These are phyloP conservation scores for Malus hybrid DNA, from an alignment of 331 rosid genomes.

Conservation along the genomic window DNA sequence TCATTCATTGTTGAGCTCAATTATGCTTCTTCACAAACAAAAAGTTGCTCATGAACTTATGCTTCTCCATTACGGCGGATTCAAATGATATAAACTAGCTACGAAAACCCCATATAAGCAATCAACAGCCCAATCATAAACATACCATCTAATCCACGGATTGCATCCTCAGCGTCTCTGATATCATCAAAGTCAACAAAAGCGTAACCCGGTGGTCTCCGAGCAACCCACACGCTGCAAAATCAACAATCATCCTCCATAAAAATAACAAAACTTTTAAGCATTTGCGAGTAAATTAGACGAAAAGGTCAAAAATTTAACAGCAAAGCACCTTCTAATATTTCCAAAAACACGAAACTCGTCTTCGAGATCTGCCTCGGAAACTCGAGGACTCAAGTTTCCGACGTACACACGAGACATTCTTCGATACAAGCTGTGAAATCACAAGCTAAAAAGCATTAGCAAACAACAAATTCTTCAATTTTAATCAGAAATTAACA, in stretches of 20 bases:
- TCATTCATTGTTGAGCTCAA: neutral
- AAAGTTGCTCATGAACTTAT: neutral
- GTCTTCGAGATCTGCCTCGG: slow-evolving; percentile 89
- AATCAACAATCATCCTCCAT: neutral
- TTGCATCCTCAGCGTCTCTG: slow-evolving; percentile 91
- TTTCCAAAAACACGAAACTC: slow-evolving; percentile 88
- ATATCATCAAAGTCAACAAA: slow-evolving; percentile 90
- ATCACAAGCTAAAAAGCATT: neutral
- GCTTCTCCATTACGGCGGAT: neutral
- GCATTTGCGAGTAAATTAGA: neutral
- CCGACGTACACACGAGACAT: slow-evolving; percentile 97
- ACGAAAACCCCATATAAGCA: neutral
- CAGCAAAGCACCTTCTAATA: slow-evolving; percentile 54
- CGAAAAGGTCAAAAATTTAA: neutral
- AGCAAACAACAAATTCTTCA: neutral
- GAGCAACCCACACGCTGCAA: slow-evolving; percentile 95
- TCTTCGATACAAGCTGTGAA: slow-evolving; percentile 23
- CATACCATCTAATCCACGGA: slow-evolving; percentile 90
- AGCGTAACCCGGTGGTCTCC: slow-evolving; percentile 98
- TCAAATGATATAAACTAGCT: neutral
- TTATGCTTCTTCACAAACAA: neutral
- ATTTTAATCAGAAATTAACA: neutral
- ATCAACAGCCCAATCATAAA: neutral
- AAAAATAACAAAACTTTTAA: neutral
- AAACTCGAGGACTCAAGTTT: slow-evolving; percentile 73